Percentiles rank a stretch among this genome's conserved stretches.
Evolutionary conservation across 2,329 filamentous ascomycete species (phyloP).

Genomic region (Ophiocordyceps camponoti-leonardi): DNA sequence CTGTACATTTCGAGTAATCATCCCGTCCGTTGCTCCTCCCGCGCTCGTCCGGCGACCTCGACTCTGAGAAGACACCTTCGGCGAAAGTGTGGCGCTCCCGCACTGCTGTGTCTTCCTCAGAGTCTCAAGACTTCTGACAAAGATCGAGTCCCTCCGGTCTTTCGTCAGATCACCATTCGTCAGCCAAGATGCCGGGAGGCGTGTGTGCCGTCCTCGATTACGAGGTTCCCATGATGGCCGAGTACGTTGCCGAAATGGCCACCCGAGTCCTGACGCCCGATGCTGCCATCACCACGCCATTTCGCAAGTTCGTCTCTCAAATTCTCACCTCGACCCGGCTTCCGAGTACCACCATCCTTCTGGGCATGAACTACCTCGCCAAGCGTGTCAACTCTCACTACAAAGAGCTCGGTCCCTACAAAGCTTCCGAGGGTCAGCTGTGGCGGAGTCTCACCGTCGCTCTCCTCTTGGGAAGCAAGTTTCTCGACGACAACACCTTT

Average conservation of each 20-base stretch:
- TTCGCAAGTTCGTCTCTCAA: constrained; percentile 82
- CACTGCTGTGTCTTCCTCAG: constrained; percentile 3
- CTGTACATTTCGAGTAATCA: constrained; percentile 11
- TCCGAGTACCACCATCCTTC: constrained; percentile 77
- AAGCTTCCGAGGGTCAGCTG: constrained; percentile 50
- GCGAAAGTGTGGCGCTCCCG: not conserved
- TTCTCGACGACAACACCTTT: constrained; percentile 92
- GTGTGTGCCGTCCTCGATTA: constrained; percentile 92
- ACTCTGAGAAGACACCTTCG: not conserved
- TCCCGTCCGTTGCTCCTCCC: constrained; percentile 2
- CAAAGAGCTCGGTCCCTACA: constrained; percentile 35
- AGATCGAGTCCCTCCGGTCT: constrained; percentile 17
- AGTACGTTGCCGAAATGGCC: constrained; percentile 86
- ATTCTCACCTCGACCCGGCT: constrained; percentile 81
- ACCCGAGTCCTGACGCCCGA: constrained; percentile 38
- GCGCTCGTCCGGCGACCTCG: not conserved
- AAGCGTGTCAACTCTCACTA: constrained; percentile 67
- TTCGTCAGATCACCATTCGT: constrained; percentile 25
- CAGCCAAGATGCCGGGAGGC: constrained; percentile 46
- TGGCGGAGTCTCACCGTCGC: constrained; percentile 79
- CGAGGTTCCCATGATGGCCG: constrained; percentile 89
- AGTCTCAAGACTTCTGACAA: constrained; percentile 13
- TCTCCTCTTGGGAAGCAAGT: constrained; percentile 81
- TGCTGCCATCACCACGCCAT: constrained; percentile 45
- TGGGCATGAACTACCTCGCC: constrained; percentile 79